Conservation (phyloP, 2,329 filamentous ascomycete species). For the Nakataea oryzae region DNA sequence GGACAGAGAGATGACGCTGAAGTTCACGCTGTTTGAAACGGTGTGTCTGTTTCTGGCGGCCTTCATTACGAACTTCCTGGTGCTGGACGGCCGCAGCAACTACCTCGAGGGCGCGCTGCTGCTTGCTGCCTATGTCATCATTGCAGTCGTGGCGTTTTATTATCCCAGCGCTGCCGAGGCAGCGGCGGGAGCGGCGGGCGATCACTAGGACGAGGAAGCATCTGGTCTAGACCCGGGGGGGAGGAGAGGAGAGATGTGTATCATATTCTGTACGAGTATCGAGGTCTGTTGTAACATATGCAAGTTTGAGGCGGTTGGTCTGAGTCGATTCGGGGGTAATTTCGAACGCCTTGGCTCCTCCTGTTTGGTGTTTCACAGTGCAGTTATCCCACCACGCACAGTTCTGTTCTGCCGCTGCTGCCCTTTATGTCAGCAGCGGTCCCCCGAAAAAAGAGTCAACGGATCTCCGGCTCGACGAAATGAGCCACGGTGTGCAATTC, state of each 20-base stretch:
- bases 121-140: constrained; percentile 58
- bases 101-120: constrained; percentile 71
- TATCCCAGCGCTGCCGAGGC: constrained; percentile 34
- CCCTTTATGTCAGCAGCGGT: neutral
- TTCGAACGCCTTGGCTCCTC: too few species aligned
- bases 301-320: too few species aligned
- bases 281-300: too few species aligned
- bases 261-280: too few species aligned
- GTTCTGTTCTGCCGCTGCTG: too few species aligned
- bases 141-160: constrained; percentile 55
- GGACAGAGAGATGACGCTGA: constrained; percentile 61
- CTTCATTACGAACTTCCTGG: constrained; percentile 80
- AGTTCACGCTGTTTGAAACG: constrained; percentile 84
- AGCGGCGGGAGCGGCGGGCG: constrained; percentile 28
- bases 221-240: too few species aligned
- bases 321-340: too few species aligned
- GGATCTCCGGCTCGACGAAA: neutral
- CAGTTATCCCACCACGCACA: too few species aligned
- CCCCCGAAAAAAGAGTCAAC: neutral
- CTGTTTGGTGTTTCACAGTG: too few species aligned
- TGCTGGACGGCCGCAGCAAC: constrained; percentile 76
- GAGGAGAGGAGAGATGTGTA: too few species aligned
- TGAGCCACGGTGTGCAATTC: neutral
- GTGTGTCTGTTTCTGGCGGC: constrained; percentile 76
- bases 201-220: constrained; percentile 11